Percentiles rank a stretch among this genome's conserved stretches.
These are phyloP conservation scores for Neofusicoccum sp. DNA, from an alignment of 2,329 filamentous ascomycete genomes.

Conservation along the genomic window DNA sequence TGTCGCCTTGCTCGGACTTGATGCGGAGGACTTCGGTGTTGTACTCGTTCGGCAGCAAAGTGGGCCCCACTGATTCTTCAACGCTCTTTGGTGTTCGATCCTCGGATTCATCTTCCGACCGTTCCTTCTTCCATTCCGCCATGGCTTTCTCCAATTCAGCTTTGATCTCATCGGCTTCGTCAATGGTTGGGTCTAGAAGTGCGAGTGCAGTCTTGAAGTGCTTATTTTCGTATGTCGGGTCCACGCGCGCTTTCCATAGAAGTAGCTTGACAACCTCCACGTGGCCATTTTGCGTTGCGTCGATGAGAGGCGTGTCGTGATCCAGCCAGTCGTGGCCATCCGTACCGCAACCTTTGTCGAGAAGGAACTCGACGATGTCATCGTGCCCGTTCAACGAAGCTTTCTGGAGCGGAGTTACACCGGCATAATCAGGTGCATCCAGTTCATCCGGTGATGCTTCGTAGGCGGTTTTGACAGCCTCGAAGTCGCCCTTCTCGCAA, in stretches of 20 bases:
- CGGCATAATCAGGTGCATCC: conserved; percentile 86
- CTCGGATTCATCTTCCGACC: conserved; percentile 45
- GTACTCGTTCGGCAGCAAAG: conserved; percentile 50
- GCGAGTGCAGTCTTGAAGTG: conserved; percentile 90
- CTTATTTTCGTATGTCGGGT: conserved; percentile 87
- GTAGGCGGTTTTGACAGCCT: conserved; percentile 71
- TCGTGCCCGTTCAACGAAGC: conserved; percentile 83
- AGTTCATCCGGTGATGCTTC: conserved; percentile 81
- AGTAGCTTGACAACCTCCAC: conserved; percentile 82
- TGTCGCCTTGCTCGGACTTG: conserved; percentile 50
- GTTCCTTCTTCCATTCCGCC: conserved; percentile 41
- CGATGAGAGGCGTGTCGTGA: conserved; percentile 86
- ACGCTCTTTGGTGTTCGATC: conserved; percentile 21
- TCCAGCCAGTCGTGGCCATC: conserved; percentile 50
- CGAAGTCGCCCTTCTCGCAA: conserved; percentile 80
- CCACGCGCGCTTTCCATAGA: conserved; percentile 75
- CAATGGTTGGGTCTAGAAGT: conserved; percentile 69
- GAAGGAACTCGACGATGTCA: conserved; percentile 81
- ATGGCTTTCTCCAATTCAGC: conserved; percentile 65
- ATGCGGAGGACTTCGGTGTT: conserved; percentile 49
- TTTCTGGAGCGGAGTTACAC: conserved; percentile 94
- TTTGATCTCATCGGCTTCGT: conserved; percentile 78
- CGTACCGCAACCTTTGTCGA: conserved; percentile 79
- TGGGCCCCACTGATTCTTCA: conserved; percentile 21
- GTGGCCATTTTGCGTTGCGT: conserved; percentile 95